A percentile compares a stretch with the other conserved stretches of the same genome.
Conservation (phyloP, 768 basidiomycete species). For the Galerina marginata region DNA sequence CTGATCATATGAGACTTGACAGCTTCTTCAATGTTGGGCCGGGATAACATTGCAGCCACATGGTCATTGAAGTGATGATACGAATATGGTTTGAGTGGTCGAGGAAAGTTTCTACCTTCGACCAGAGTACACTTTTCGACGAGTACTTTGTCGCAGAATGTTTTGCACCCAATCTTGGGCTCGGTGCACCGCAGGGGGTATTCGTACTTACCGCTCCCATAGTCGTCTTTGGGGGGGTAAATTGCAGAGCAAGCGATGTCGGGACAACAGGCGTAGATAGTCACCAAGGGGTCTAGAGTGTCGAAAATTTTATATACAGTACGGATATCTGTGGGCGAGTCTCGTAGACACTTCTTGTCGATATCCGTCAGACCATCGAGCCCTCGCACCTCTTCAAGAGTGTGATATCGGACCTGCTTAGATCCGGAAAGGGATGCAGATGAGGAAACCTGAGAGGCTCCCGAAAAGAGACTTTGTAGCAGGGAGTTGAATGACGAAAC, state of each 20-base stretch:
- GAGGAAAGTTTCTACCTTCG: not conserved
- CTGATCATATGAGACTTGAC: not conserved
- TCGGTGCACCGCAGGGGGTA: too few relatives aligned
- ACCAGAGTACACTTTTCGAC: too few relatives aligned
- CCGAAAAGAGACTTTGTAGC: not conserved
- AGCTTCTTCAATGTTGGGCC: slow-evolving; percentile 11
- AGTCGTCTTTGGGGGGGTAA: too few relatives aligned
- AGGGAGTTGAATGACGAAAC: slow-evolving; percentile 1
- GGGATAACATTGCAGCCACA: slow-evolving; percentile 10
- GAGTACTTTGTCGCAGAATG: too few relatives aligned
- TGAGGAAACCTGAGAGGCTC: not conserved
- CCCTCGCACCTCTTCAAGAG: not conserved
- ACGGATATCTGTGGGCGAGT: not conserved
- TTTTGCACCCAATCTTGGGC: too few relatives aligned
- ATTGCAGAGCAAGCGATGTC: too few relatives aligned
- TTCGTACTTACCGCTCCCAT: too few relatives aligned
- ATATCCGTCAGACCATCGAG: not conserved
- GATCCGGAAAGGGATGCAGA: not conserved
- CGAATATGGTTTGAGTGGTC: not conserved
- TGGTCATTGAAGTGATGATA: slow-evolving; percentile 18
- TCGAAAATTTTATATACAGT: not conserved
- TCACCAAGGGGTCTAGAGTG: too few relatives aligned
- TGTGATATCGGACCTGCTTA: not conserved
- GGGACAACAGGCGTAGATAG: too few relatives aligned
- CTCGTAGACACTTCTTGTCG: not conserved